These are phyloP conservation scores for Flaveria bidentis DNA, from an alignment of 129 eudicot species.

Conservation along the genomic window DNA sequence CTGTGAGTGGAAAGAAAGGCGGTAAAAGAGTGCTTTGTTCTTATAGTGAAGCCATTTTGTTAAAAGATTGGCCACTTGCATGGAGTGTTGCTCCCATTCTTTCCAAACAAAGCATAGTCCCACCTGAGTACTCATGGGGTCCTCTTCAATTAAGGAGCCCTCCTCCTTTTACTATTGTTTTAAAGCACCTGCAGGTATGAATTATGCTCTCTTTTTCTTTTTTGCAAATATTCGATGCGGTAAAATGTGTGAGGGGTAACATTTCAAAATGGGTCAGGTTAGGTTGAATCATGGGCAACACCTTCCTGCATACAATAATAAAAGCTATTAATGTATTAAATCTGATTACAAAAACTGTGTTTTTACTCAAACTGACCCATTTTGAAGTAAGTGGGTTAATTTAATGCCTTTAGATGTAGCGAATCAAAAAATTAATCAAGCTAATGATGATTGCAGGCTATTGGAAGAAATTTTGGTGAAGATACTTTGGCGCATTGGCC, in stretches of 20 bases:
- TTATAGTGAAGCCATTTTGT: constrained; percentile 75
- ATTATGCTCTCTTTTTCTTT: constrained; percentile 7
- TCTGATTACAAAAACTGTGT: not conserved
- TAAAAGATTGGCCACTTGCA: constrained; percentile 97
- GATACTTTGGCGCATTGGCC: constrained; percentile 99
- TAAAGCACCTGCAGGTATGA: constrained; percentile 79
- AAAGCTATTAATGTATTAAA: not conserved
- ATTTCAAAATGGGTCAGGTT: not conserved
- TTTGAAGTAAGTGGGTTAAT: not conserved
- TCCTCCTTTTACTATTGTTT: constrained; percentile 66
- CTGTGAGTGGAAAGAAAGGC: constrained; percentile 74
- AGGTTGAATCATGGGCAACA: not conserved
- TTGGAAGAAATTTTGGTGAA: constrained; percentile 91
- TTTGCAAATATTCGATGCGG: not conserved
- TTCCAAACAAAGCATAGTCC: constrained; percentile 68
- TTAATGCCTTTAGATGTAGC: not conserved
- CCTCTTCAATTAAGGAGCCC: constrained; percentile 80
- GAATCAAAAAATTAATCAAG: constrained; percentile 11
- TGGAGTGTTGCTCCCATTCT: constrained; percentile 94
- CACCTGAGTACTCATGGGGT: constrained; percentile 98
- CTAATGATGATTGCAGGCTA: constrained; percentile 47
- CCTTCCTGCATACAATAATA: not conserved
- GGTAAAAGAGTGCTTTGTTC: constrained; percentile 85
- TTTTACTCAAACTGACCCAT: not conserved
- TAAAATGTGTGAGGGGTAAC: not conserved